phyloP scores from a whole-genome alignment of 78 protist genomes.

The Guillardia theta region DNA sequence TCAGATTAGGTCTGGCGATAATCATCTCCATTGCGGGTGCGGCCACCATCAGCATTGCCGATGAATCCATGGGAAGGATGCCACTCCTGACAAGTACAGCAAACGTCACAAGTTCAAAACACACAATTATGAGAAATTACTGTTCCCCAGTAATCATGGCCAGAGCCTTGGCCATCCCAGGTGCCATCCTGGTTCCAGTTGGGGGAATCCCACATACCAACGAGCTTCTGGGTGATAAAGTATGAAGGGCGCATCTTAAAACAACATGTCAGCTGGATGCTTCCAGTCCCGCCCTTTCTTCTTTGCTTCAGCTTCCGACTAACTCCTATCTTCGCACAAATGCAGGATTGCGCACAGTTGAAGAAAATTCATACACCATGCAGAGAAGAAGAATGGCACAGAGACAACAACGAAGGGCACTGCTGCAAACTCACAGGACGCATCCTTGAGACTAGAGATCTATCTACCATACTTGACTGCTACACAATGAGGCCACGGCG shows the following conservation, averaged over 20 bases:
- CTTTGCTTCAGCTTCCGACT: too few relatives aligned
- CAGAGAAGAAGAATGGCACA: too few relatives aligned
- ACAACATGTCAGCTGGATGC: too few relatives aligned
- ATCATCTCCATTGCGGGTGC: neutral
- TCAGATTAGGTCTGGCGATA: conserved; percentile 12
- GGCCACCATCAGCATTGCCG: conserved; percentile 23
- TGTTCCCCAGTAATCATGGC: conserved; percentile 11
- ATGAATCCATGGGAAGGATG: conserved; percentile 24
- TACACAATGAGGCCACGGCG: too few relatives aligned
- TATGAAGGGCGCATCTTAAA: neutral
- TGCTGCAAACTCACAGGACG: too few relatives aligned
- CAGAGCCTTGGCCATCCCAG: conserved; percentile 47
- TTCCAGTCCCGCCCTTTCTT: too few relatives aligned
- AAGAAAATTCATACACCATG: too few relatives aligned
- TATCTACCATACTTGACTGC: too few relatives aligned
- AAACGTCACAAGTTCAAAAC: neutral
- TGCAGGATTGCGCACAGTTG: too few relatives aligned
- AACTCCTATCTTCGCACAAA: too few relatives aligned
- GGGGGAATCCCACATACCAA: neutral
- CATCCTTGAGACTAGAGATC: too few relatives aligned
- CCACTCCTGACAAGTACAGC: neutral
- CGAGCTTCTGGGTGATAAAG: neutral
- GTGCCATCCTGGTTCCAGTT: conserved; percentile 9
- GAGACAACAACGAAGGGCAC: too few relatives aligned
- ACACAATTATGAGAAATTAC: neutral